phyloP scores from a whole-genome alignment of 2,329 filamentous ascomycete species.

The Colletotrichum sp. region DNA sequence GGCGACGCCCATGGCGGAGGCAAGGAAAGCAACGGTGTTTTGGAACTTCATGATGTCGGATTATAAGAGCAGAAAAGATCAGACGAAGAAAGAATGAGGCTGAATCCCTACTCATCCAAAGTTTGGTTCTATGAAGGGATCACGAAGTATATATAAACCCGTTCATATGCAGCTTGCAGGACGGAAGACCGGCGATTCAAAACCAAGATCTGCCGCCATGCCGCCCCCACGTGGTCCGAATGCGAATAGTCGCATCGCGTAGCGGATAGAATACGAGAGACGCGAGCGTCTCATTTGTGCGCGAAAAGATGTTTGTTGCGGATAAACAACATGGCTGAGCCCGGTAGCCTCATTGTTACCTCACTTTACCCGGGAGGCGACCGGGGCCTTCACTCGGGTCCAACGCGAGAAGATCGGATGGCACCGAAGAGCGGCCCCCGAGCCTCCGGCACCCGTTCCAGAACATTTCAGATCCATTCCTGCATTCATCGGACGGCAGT shows the following conservation, averaged over 20 bases:
- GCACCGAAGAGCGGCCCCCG: neutral
- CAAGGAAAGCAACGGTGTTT: slow-evolving; percentile 18
- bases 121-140: neutral
- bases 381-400: neutral
- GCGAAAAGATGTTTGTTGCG: neutral
- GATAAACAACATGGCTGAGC: neutral
- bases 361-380: neutral
- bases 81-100: neutral
- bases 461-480: neutral
- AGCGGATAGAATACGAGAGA: neutral
- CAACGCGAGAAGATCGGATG: neutral
- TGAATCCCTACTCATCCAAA: neutral
- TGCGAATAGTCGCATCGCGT: neutral
- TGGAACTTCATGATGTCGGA: neutral
- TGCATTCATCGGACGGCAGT: neutral
- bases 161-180: neutral
- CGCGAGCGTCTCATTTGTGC: neutral
- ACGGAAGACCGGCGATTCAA: neutral
- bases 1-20: slow-evolving; percentile 20
- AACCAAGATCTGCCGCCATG: neutral
- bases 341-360: neutral
- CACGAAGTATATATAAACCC: neutral
- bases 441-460: neutral
- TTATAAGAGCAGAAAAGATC: neutral
- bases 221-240: neutral